Conservation (phyloP, 164 flowering plant genomes). For the Macadamia tetraphylla region DNA sequence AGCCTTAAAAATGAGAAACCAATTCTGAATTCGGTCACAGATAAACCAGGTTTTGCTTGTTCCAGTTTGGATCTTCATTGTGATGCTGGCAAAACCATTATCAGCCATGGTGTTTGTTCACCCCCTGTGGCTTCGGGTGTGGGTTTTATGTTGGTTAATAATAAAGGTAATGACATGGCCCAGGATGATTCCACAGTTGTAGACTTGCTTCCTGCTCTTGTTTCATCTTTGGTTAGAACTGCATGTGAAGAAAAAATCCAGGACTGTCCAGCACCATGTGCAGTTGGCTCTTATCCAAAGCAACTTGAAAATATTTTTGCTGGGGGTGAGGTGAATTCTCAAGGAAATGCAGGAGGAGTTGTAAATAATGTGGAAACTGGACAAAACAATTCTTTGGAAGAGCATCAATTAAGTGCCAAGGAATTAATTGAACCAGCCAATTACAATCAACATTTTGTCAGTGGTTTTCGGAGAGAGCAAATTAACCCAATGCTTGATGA, state of each 20-base stretch:
- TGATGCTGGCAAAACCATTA: conserved; percentile 8
- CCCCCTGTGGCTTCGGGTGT: conserved; percentile 24
- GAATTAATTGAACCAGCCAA: conserved; percentile 20
- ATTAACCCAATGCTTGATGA: conserved; percentile 48
- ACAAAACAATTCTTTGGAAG: conserved; percentile 13
- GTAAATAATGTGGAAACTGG: conserved; percentile 12
- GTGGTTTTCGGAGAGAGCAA: conserved; percentile 28
- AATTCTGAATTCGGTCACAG: conserved; percentile 1
- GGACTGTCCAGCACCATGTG: conserved; percentile 9
- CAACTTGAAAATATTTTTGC: conserved; percentile 13
- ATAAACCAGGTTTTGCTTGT: neutral
- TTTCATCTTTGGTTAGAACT: conserved; percentile 12
- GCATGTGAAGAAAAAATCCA: conserved; percentile 18
- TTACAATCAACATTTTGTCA: conserved; percentile 12
- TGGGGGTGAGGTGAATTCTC: conserved; percentile 18
- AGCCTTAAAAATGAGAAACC: conserved; percentile 1
- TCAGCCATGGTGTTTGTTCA: conserved; percentile 10
- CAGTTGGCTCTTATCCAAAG: conserved; percentile 20
- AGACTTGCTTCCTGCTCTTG: conserved; percentile 10
- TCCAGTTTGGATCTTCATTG: neutral
- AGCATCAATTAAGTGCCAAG: conserved; percentile 8
- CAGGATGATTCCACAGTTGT: conserved; percentile 14
- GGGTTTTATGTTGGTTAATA: conserved; percentile 23
- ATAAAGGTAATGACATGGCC: conserved; percentile 8
- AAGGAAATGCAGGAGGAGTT: conserved; percentile 17